Evolutionary conservation across 305 asterid species (phyloP).

Genomic region (Fraxinus nigra): DNA sequence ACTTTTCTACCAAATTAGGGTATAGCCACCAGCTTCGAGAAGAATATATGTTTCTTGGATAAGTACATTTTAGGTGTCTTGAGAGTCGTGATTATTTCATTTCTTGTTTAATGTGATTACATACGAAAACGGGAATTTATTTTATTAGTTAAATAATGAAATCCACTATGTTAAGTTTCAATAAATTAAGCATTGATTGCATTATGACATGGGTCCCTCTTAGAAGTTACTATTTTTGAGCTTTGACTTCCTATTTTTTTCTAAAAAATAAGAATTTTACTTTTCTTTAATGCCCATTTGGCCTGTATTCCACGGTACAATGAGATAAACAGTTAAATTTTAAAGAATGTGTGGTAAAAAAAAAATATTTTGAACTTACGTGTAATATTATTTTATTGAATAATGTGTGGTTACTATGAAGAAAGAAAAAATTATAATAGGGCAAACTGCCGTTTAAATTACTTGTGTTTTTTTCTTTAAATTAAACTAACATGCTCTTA

Average conservation of each 20-base stretch:
- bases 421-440: too few species aligned
- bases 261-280: not conserved
- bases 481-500: not conserved
- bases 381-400: too few species aligned
- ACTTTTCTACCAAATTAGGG: constrained; percentile 23
- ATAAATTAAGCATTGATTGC: not conserved
- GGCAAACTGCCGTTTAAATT: too few species aligned
- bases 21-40: constrained; percentile 24
- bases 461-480: not conserved
- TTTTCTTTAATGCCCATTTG: too few species aligned
- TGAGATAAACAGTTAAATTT: too few species aligned
- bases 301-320: too few species aligned
- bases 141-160: not conserved
- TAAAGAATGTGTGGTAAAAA: too few species aligned
- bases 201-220: too few species aligned
- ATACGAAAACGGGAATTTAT: not conserved
- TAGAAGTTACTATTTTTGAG: not conserved
- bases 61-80: too few species aligned
- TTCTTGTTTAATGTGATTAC: not conserved
- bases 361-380: too few species aligned
- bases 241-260: not conserved
- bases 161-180: not conserved
- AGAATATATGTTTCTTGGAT: not conserved
- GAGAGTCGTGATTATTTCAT: not conserved
- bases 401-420: too few species aligned